Evolutionary conservation across 108 stramenopile species (phyloP).

Genomic region (Parmales sp.): DNA sequence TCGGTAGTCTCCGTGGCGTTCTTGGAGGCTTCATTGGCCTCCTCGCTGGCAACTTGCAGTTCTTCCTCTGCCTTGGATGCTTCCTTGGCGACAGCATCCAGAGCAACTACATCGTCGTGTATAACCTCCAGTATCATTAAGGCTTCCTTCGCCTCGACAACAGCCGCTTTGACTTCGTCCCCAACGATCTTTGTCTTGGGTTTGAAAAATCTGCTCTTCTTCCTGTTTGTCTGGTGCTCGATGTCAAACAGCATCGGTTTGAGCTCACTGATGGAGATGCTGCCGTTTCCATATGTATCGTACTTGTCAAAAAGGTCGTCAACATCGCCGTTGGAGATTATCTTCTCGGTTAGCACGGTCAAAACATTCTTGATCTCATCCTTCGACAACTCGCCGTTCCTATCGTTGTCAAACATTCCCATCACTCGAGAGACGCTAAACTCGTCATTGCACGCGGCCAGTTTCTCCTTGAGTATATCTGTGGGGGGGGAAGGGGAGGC

Average conservation of each 20-base stretch:
- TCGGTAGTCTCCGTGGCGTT: no score
- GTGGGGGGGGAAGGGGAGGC: no score
- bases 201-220: background rate
- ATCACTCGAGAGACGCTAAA: background rate
- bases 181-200: background rate
- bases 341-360: background rate
- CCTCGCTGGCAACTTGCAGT: background rate
- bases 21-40: background rate
- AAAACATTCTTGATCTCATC: background rate
- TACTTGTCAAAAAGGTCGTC: background rate
- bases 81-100: background rate
- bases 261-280: background rate
- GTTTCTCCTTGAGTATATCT: no score
- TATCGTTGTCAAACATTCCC: background rate
- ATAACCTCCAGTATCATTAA: background rate
- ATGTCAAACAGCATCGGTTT: background rate
- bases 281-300: background rate
- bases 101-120: background rate
- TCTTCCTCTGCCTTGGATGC: background rate
- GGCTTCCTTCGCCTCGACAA: no score
- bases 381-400: background rate
- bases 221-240: background rate
- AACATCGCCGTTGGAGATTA: background rate
- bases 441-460: no score
- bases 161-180: background rate